Conservation (phyloP, 257 asterid genomes). For the Solanum commersonii region DNA sequence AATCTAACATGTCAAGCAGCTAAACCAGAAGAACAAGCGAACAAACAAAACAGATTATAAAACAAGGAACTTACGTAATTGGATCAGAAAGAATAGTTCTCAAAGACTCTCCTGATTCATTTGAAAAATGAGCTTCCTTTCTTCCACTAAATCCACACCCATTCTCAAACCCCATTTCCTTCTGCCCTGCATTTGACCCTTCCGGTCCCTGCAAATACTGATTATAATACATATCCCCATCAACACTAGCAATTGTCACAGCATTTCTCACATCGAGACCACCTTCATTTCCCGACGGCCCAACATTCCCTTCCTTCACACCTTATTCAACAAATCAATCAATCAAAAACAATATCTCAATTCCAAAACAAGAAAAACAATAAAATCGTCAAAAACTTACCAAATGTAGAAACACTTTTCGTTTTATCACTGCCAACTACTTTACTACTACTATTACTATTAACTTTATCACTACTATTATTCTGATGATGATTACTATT, state of each 20-base stretch:
- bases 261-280: slow-evolving; percentile 32
- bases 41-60: background rate
- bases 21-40: background rate
- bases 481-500: slow-evolving; percentile 2
- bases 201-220: slow-evolving; percentile 45
- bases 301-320: slow-evolving; percentile 38
- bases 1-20: background rate
- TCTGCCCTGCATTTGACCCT: slow-evolving; percentile 49
- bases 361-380: background rate
- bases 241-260: slow-evolving; percentile 23
- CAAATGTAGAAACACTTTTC: slow-evolving; percentile 34
- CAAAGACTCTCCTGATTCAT: slow-evolving; percentile 66
- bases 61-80: slow-evolving; percentile 46
- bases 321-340: slow-evolving; percentile 19
- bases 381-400: slow-evolving; percentile 18
- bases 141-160: slow-evolving; percentile 75
- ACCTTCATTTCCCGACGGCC: slow-evolving; percentile 27
- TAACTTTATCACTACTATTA: background rate
- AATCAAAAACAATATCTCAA: background rate
- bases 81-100: slow-evolving; percentile 81
- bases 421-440: slow-evolving; percentile 22
- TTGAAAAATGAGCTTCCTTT: slow-evolving; percentile 38
- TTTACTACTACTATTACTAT: background rate
- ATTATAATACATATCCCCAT: slow-evolving; percentile 37
- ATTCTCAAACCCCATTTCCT: slow-evolving; percentile 38